Evolutionary conservation across 1,139 yeast genomes (phyloP).

Genomic region (Starmera stellimalicola): DNA sequence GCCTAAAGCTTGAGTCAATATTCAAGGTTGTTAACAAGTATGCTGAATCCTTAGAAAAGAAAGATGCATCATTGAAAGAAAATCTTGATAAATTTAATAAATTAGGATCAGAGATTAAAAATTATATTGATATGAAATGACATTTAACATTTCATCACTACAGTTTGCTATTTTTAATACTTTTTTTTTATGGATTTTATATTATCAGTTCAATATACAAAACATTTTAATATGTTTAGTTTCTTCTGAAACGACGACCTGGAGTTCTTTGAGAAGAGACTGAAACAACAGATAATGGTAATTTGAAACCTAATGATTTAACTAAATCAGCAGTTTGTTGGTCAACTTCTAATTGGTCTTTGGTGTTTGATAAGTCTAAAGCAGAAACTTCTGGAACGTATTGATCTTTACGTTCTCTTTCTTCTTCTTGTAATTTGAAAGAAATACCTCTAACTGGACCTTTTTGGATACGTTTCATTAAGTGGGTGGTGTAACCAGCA

Average conservation of each 20-base stretch:
- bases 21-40: conserved; percentile 27
- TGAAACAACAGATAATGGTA: conserved; percentile 85
- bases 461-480: conserved; percentile 99
- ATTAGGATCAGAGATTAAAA: conserved; percentile 32
- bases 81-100: conserved; percentile 27
- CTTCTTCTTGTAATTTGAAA: conserved; percentile 99
- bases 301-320: conserved; percentile 92
- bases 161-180: conserved; percentile 11
- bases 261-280: conserved; percentile 89
- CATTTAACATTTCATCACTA: background rate
- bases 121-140: conserved; percentile 16
- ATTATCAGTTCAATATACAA: conserved; percentile 7
- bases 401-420: conserved; percentile 99
- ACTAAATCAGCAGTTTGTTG: conserved; percentile 96
- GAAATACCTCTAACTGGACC: conserved; percentile 99
- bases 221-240: conserved; percentile 33
- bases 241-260: conserved; percentile 92
- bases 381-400: conserved; percentile 99
- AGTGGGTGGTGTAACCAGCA: conserved; percentile 99
- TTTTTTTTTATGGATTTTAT: conserved; percentile 11
- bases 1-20: conserved; percentile 26
- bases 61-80: conserved; percentile 26
- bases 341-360: conserved; percentile 96
- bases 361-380: conserved; percentile 94
- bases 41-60: conserved; percentile 26